These are phyloP conservation scores for Kluyveromyces wickerhamii DNA, from an alignment of 805 yeast species.

Conservation along the genomic window DNA sequence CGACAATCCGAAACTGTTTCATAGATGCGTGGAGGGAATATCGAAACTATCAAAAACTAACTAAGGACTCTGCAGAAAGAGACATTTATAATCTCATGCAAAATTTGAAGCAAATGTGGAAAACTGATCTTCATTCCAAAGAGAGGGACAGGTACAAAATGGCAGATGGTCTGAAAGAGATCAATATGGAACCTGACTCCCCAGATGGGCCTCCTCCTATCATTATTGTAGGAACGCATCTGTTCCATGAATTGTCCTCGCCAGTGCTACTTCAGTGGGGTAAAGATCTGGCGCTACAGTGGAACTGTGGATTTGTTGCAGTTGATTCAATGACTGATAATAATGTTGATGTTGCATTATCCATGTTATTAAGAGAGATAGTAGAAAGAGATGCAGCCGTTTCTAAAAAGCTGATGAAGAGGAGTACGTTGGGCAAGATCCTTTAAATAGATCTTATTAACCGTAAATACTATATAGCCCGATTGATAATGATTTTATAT, in stretches of 20 bases:
- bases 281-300: slow-evolving; percentile 42
- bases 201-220: slow-evolving; percentile 54
- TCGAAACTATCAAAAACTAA: slow-evolving; percentile 42
- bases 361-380: slow-evolving; percentile 52
- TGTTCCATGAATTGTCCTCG: slow-evolving; percentile 47
- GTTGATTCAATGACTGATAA: slow-evolving; percentile 46
- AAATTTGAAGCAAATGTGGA: slow-evolving; percentile 53
- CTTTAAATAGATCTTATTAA: no score
- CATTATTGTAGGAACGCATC: slow-evolving; percentile 58
- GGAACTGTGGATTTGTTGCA: slow-evolving; percentile 61
- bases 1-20: slow-evolving; percentile 47
- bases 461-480: no score
- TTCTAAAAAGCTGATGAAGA: slow-evolving; percentile 2
- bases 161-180: slow-evolving; percentile 25
- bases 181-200: slow-evolving; percentile 30
- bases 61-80: slow-evolving; percentile 60
- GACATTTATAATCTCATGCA: slow-evolving; percentile 56
- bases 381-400: slow-evolving; percentile 34
- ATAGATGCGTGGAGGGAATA: slow-evolving; percentile 72
- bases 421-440: slow-evolving; percentile 3
- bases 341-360: slow-evolving; percentile 49
- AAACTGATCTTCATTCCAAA: slow-evolving; percentile 29
- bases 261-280: slow-evolving; percentile 57
- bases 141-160: slow-evolving; percentile 27
- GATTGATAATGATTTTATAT: no score